phyloP scores from a whole-genome alignment of 164 flowering plant genomes.

The Annona squamosa region DNA sequence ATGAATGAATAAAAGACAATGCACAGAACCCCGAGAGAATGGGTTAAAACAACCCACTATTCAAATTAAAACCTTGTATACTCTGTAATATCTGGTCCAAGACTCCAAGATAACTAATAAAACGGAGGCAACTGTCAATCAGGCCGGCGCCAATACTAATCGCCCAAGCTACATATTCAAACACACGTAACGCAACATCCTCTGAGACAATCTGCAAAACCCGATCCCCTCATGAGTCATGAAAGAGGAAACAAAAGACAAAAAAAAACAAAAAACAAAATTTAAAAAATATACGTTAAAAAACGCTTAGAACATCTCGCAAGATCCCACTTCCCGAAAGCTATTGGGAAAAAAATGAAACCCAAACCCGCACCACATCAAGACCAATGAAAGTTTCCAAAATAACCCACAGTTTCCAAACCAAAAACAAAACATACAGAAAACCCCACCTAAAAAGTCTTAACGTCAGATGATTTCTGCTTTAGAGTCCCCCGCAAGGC shows the following conservation, averaged over 20 bases:
- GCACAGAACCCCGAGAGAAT: not conserved
- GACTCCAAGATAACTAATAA: too few species aligned
- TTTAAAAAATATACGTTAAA: not conserved
- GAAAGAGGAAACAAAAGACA: not conserved
- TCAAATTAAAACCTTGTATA: not conserved
- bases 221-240: not conserved
- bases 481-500: too few species aligned
- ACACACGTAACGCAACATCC: not conserved
- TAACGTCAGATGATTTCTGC: too few species aligned
- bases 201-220: not conserved
- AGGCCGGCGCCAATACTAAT: not conserved
- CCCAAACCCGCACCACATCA: not conserved
- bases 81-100: not conserved
- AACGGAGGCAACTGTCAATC: not conserved
- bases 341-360: not conserved
- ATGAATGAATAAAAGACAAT: not conserved
- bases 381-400: not conserved
- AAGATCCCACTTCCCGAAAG: not conserved
- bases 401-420: too few species aligned
- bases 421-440: not conserved
- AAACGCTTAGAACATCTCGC: not conserved
- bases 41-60: too few species aligned
- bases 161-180: not conserved
- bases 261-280: too few species aligned
- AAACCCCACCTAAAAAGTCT: too few species aligned